Percentiles rank a stretch among this genome's conserved stretches.
Conservation (phyloP, 176 grass and related monocot species). For the Triticum urartu region DNA sequence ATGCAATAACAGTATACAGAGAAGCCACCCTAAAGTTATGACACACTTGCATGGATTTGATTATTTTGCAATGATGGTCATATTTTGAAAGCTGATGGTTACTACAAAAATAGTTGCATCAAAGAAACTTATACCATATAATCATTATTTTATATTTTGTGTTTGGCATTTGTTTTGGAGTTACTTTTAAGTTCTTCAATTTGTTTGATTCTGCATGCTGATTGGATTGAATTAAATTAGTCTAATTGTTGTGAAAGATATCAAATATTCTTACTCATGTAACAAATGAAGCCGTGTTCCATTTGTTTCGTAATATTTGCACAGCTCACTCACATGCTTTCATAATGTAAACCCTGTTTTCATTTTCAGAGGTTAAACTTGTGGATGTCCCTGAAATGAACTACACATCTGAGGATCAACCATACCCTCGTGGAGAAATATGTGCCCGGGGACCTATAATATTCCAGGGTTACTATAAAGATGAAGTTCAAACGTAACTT, state of each 20-base stretch:
- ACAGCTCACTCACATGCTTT: conserved; percentile 7
- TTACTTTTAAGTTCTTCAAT: neutral
- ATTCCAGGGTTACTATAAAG: conserved; percentile 85
- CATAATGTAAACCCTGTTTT: conserved; percentile 8
- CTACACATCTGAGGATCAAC: conserved; percentile 90
- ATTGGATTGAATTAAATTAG: neutral
- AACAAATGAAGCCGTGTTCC: neutral
- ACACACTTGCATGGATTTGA: neutral
- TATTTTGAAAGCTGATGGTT: neutral
- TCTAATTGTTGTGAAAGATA: neutral
- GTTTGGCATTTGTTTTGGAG: neutral
- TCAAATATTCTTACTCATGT: neutral
- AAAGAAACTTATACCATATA: neutral
- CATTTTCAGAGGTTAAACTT: conserved; percentile 89
- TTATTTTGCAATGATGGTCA: neutral
- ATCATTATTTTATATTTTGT: neutral
- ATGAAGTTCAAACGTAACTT: conserved; percentile 87
- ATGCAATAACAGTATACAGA: neutral
- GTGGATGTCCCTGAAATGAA: conserved; percentile 97
- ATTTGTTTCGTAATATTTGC: conserved; percentile 13
- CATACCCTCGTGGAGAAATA: conserved; percentile 95
- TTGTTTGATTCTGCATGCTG: neutral
- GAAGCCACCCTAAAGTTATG: neutral
- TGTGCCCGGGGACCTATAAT: conserved; percentile 80
- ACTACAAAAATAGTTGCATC: neutral